Conservation (phyloP, 1,284 basidiomycete species). For the Lentinus polychrous region DNA sequence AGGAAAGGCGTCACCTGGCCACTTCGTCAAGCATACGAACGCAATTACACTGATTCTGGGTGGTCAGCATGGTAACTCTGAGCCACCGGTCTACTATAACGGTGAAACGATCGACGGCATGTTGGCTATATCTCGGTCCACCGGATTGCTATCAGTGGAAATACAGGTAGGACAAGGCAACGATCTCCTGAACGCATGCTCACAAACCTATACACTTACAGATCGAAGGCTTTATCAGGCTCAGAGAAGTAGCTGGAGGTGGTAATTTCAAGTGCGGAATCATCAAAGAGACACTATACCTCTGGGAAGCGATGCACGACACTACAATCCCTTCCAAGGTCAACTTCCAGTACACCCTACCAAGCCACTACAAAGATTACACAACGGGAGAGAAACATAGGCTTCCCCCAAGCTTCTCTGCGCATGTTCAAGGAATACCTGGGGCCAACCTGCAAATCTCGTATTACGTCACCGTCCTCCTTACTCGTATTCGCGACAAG, state of each 20-base stretch:
- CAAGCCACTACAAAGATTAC: constrained; percentile 16
- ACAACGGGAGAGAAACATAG: constrained; percentile 19
- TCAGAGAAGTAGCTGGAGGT: constrained; percentile 21
- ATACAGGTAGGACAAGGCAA: constrained; percentile 15
- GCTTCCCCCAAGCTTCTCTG: constrained; percentile 58
- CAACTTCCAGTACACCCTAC: constrained; percentile 22
- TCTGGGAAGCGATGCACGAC: constrained; percentile 18
- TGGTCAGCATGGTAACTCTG: constrained; percentile 19
- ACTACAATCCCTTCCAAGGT: constrained; percentile 20
- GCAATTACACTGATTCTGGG: constrained; percentile 20
- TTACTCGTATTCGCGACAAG: constrained; percentile 17
- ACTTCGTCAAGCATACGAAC: constrained; percentile 23
- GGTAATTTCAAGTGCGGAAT: constrained; percentile 14
- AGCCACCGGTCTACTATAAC: constrained; percentile 17
- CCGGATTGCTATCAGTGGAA: constrained; percentile 18
- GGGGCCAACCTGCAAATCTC: constrained; percentile 56
- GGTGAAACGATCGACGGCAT: constrained; percentile 21
- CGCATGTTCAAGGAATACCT: constrained; percentile 56
- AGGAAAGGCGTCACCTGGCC: constrained; percentile 11
- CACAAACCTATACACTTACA: not conserved
- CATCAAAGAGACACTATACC: constrained; percentile 18
- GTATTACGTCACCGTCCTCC: constrained; percentile 39
- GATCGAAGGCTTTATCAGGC: constrained; percentile 19
- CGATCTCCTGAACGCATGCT: not conserved
- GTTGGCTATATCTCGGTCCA: constrained; percentile 19